Base-by-base conservation (phyloP, 176 grass and related monocot species). In the Carex pumila region DNA sequence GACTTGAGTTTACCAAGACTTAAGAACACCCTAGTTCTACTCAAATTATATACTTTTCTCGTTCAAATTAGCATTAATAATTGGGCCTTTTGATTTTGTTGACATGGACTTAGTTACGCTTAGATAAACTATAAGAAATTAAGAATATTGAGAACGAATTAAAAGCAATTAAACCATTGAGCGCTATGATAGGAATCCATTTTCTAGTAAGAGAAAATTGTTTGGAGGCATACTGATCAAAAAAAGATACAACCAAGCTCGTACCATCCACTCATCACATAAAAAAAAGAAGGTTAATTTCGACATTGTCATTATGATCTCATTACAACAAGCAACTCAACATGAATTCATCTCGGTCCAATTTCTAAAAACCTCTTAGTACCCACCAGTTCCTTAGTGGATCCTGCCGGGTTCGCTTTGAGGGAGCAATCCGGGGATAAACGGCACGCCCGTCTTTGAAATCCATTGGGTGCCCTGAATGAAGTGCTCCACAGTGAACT, bases 381-480 rank as follows among this genome's bases (percentile, higher is more conserved):
- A 80, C 3, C 32, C 3, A 31, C 4, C 3, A 54, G 80, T 12
- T 81, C 18, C 18, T 91, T 67, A 87, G 83, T 95, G 93, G 47
- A 43, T 84, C 83, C 89, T 91, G n/a, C 77, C 83, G 3, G 61
- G 1, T 47, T 93, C 15, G 4, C 4, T 21, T 79, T 86, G 81
- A 5, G 95, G 93, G 4, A 90, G 82, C n/a, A 98, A 57, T 0
- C 91, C 92, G 0, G 92, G 79, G 19, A 93, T 95, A 89, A 29
- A 98, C 0, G 95, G 92, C 0, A 98, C 92, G 11, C 88, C 89
- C 41, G 83, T 89, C 66, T 84, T 89, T 0, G 91, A 83, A 53
- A 98, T 83, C 92, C 94, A 98, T 65, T 83, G 62, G 22, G 88
- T 31, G 0, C 95, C 95, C 60, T 92, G 91, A 84, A 98, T 90